Percentiles rank a stretch among this genome's conserved stretches.
Evolutionary conservation across 2,329 filamentous ascomycete genomes (phyloP).

Genomic region (Trichophyton mentagrophytes): DNA sequence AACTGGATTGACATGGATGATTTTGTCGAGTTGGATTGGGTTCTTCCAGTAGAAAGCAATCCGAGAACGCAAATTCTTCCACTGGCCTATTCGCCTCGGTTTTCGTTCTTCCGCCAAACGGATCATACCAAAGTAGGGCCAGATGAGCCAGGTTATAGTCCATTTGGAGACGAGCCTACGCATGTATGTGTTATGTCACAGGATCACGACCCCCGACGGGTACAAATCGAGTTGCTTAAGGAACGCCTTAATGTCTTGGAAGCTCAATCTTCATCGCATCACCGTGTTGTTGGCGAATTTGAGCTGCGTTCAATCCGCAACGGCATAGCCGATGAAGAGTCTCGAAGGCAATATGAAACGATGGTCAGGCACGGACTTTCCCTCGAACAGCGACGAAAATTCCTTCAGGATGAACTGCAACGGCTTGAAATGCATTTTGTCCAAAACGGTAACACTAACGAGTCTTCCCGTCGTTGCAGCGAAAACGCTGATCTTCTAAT

Average conservation of each 20-base stretch:
- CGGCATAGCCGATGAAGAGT: conserved; percentile 36
- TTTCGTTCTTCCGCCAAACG: conserved; percentile 95
- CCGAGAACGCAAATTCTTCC: conserved; percentile 91
- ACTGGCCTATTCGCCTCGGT: conserved; percentile 78
- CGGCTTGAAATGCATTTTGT: conserved; percentile 33
- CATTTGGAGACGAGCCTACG: conserved; percentile 84
- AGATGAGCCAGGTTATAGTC: conserved; percentile 68
- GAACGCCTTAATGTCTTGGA: conserved; percentile 66
- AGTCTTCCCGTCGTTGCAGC: conserved; percentile 40
- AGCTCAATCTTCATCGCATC: conserved; percentile 63
- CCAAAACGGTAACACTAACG: conserved; percentile 13
- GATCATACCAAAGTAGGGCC: conserved; percentile 68
- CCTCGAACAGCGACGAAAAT: conserved; percentile 45
- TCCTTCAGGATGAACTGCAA: conserved; percentile 46
- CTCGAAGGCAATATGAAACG: conserved; percentile 35
- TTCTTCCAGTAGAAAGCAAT: conserved; percentile 75
- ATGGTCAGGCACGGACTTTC: conserved; percentile 46
- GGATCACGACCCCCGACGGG: conserved; percentile 73
- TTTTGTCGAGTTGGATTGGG: conserved; percentile 96
- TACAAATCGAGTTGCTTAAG: conserved; percentile 76
- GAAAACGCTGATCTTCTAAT: conserved; percentile 38
- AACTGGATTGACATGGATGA: conserved; percentile 99
- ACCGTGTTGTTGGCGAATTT: conserved; percentile 58
- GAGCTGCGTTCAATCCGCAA: conserved; percentile 51
- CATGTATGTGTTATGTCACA: conserved; percentile 93